Base-by-base conservation (phyloP, 2,329 filamentous ascomycete species). In the Gremmenia infestans region DNA sequence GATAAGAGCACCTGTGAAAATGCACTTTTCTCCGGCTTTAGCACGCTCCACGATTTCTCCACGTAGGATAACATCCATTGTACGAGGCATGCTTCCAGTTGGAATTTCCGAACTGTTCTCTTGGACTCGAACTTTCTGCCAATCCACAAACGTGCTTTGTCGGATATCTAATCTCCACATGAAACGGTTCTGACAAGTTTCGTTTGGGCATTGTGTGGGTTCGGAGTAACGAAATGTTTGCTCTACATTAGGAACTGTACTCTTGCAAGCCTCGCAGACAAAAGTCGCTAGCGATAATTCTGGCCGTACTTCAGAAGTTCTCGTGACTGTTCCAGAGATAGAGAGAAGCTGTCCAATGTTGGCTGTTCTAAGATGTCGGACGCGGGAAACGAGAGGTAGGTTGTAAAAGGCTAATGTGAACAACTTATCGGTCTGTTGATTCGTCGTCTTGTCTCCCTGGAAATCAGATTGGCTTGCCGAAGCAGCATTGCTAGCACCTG, bases 51-150 rank as follows among this genome's bases (percentile, higher is more conserved):
- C 94, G 76, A 99, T 97, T 72, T 99, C 94, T 68, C 94, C 94
- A 58, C 94, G 87, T 36, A 99, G 74, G 63, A 99, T 97, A 43
- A 99, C 88, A 68, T 99, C 94, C 83, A 99, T 94, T 2, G 94
- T 99, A 57, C 94, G 83, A 23, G 94, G 94, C 94, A 99, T 99
- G 74, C 92, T 97, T 53, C 94, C 94, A 0, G 94, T 99, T 0
- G 94, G 94, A 39, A 99, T 99, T 71, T 99, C 94, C 4, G 93
- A 93, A 64, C 91, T 96, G 76, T 97, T 99, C 73, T 99, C 94
- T 73, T 99, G 94, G 59, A 97, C 91, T 60, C 95, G 89, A 23
- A 97, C 91, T 72, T 97, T 97, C 71, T 99, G 94, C 94, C 94
- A 99, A 74, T 99, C 94, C 59, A 99, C 89, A 70, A 99, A 99